Percentiles rank a stretch among this genome's conserved stretches.
These are phyloP conservation scores for Tremella fuciformis DNA, from an alignment of 768 basidiomycete genomes.

Conservation along the genomic window DNA sequence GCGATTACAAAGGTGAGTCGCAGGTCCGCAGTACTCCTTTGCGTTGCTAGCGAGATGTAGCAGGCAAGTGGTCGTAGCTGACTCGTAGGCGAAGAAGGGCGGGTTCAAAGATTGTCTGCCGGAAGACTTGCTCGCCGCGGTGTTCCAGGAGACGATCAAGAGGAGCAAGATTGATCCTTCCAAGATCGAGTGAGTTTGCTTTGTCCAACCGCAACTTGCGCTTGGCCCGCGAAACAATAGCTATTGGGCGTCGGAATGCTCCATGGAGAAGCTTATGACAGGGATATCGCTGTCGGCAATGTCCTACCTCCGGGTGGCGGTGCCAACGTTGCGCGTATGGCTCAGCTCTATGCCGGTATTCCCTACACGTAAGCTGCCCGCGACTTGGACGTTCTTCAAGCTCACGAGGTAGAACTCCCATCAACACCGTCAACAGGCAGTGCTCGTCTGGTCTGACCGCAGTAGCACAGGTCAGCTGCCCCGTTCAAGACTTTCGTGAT, in stretches of 20 bases:
- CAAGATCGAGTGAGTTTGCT: conserved; percentile 45
- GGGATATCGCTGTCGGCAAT: conserved; percentile 71
- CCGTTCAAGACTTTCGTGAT: too few species aligned
- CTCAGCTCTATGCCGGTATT: conserved; percentile 82
- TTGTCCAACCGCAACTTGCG: background rate
- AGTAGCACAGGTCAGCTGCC: conserved; percentile 59
- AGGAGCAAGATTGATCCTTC: conserved; percentile 44
- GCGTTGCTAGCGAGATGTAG: background rate
- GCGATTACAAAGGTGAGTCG: conserved; percentile 79
- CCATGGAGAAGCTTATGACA: conserved; percentile 48
- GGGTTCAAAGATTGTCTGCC: conserved; percentile 83
- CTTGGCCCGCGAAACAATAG: too few species aligned
- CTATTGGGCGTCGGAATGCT: conserved; percentile 2
- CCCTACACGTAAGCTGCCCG: conserved; percentile 59
- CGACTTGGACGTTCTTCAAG: background rate
- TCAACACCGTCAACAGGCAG: conserved; percentile 85
- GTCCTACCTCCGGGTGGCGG: conserved; percentile 53
- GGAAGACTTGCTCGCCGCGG: conserved; percentile 76
- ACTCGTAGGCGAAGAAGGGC: conserved; percentile 66
- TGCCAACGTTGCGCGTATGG: conserved; percentile 69
- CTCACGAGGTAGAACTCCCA: conserved; percentile 59
- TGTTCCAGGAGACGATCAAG: conserved; percentile 65
- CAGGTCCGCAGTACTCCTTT: background rate
- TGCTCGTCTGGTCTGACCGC: conserved; percentile 94
- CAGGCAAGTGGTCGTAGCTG: too few species aligned